Base-by-base conservation (phyloP, 176 grass and related monocot species). In the Cenchrus fungigraminus region DNA sequence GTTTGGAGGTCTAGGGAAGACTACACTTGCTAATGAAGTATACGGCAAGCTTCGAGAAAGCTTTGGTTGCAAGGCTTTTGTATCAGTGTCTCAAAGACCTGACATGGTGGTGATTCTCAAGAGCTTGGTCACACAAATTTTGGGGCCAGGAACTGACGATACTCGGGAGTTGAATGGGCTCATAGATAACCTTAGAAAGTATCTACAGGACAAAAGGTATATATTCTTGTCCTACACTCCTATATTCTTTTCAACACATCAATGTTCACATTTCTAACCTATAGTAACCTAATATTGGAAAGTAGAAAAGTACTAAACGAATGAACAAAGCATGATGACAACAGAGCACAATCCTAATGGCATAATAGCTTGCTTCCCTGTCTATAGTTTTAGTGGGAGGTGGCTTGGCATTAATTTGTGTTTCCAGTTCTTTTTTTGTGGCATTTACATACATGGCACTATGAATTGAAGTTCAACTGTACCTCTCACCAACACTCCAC, bases 1-100 rank as follows among this genome's bases (percentile, higher is more conserved):
- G 9, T 50, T 50, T 29, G 69, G 66, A 20, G 37, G 40, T 69
- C 66, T 69, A 55, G 50, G 51, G 17, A 74, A 74, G 50, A 74
- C 72, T 59, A 77, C 54, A 42, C 32, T 77, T 43, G 74, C 54
- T 43, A 77, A 60, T 44, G 34, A 77, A 77, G 74, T 77, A 1
- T 77, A 43, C 11, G 0, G 1, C 5, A 59, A 43, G 32, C 34
- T 60, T 60, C 34, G 34, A 4, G 34, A 22, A 44, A 6, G 1
- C 2, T 60, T 77, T 60, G 34, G 3, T 60, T 77, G 54, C 22
- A 25, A 25, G 22, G 22, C 22, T 25, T 25, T 25, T 25, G 22
- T 25, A 25, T 25, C 22, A 25, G 16, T 77, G 0, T 77, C 54
- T 43, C 34, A 44, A 44, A 59, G 46, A 51, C 46, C 70, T 50